phyloP scores from a whole-genome alignment of 164 flowering plant species.

The Piper longum region DNA sequence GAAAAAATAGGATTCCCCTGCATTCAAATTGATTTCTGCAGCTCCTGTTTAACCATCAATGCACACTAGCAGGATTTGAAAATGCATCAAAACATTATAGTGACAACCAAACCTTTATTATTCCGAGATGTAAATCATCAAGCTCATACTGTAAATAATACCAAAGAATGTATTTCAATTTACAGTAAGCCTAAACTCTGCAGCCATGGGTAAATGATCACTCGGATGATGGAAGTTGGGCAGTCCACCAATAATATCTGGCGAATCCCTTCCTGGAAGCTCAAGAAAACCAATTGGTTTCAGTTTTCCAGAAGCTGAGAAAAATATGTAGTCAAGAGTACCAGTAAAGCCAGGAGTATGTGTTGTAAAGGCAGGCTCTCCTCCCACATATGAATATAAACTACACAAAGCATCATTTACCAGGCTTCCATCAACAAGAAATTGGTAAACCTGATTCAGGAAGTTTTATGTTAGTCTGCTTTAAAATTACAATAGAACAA shows the following conservation, averaged over 20 bases:
- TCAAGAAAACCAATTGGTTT: constrained; percentile 63
- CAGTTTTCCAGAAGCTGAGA: constrained; percentile 44
- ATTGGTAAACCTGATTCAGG: constrained; percentile 59
- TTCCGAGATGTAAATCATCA: neutral
- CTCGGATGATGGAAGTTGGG: constrained; percentile 87
- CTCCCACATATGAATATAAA: constrained; percentile 45
- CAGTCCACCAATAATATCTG: constrained; percentile 66
- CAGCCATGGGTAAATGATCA: constrained; percentile 91
- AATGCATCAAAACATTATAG: neutral
- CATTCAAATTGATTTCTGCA: neutral
- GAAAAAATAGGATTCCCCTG: too few species aligned
- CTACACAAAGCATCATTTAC: constrained; percentile 25
- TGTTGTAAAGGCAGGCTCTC: constrained; percentile 85
- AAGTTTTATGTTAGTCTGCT: neutral
- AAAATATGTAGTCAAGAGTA: constrained; percentile 79
- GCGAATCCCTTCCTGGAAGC: constrained; percentile 53
- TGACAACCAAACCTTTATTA: neutral
- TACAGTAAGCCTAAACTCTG: constrained; percentile 47
- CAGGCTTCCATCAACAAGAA: constrained; percentile 18
- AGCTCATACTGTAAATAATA: neutral
- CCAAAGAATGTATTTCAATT: neutral
- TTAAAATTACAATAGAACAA: too few species aligned
- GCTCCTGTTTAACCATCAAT: too few species aligned
- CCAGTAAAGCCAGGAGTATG: constrained; percentile 89
- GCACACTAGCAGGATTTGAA: neutral